A percentile compares a stretch with the other conserved stretches of the same genome.
These are phyloP conservation scores for Eutrema heterophyllum DNA, from an alignment of 345 rosid species.

Conservation along the genomic window DNA sequence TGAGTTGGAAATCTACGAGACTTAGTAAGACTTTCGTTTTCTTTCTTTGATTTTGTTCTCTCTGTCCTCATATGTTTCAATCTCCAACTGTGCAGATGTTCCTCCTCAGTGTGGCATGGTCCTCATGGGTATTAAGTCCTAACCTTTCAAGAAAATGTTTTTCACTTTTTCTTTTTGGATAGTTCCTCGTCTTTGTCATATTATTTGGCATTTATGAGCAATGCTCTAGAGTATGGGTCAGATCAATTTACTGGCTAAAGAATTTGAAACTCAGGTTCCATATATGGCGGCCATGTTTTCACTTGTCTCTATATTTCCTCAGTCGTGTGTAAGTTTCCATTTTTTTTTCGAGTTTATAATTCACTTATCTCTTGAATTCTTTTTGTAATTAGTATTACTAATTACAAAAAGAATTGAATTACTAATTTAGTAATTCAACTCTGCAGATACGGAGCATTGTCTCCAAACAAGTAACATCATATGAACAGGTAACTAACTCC, in stretches of 20 bases:
- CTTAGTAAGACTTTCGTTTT: background rate
- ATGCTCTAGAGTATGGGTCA: background rate
- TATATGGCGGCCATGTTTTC: constrained; percentile 68
- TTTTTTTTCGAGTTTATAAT: background rate
- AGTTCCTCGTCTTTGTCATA: background rate
- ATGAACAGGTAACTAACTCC: constrained; percentile 59
- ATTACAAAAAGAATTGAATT: too few species aligned
- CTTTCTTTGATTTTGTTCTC: background rate
- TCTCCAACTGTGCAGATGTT: constrained; percentile 52
- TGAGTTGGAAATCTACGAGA: background rate
- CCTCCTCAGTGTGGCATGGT: constrained; percentile 80
- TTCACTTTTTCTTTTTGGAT: background rate
- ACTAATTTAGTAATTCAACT: background rate
- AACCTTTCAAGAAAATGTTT: background rate
- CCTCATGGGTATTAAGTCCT: constrained; percentile 57
- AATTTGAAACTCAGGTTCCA: constrained; percentile 54
- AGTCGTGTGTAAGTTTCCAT: constrained; percentile 66
- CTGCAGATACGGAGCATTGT: constrained; percentile 80
- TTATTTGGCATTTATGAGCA: background rate
- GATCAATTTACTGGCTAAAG: constrained; percentile 8
- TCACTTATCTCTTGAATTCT: background rate
- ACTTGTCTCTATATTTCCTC: constrained; percentile 51
- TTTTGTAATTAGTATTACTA: too few species aligned
- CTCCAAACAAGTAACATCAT: constrained; percentile 76
- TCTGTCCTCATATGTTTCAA: background rate